Evolutionary conservation across 345 rosid genomes (phyloP), one percentile per base, ranked within the genome.

Genomic region (Kandelia obovata): DNA sequence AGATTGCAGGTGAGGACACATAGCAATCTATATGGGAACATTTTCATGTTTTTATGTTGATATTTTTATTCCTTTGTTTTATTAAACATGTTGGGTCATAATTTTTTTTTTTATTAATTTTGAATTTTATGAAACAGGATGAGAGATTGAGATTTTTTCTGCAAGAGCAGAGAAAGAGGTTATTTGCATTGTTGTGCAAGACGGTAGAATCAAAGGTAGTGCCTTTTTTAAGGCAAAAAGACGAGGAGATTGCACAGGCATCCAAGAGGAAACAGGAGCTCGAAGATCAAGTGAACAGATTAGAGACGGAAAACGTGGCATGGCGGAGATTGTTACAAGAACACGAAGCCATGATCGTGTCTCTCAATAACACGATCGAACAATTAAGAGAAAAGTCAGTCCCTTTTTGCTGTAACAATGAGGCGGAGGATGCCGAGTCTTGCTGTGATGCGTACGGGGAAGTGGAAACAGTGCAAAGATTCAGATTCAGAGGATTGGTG

Each of bases 381-480:
- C 85, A 86, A 32, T 69, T 80, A 5, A 59, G 73, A 1, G 89
- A 86, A 46, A 75, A 79, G 35, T 85, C 81, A 7, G 78, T 77
- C 71, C 66, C 72, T 26, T 71, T 64, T 52, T 75, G 76, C 68
- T 58, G 55, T 5, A 65, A 72, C 67, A 78, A 72, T 17, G 86
- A 64, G 0, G 86, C 65, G 2, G 96, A 77, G 25, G 90, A 84
- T 25, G 89, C 83, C 60, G 89, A 82, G 53, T 87, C 90, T 11
- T 87, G 80, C 75, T 81, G 85, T 11, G 85, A 80, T 51, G 66
- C 6, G 58, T 26, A 10, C 5, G 15, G 62, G 55, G 74, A 51
- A 49, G 70, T 28, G 11, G 70, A 47, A 67, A 39, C 68, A 55
- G 76, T 5, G 62, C 64, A 47, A 31, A 53, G 62, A 62, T 53